Evolutionary conservation across 495 filamentous ascomycete genomes (phyloP).

Genomic region (Parmelia sp.): DNA sequence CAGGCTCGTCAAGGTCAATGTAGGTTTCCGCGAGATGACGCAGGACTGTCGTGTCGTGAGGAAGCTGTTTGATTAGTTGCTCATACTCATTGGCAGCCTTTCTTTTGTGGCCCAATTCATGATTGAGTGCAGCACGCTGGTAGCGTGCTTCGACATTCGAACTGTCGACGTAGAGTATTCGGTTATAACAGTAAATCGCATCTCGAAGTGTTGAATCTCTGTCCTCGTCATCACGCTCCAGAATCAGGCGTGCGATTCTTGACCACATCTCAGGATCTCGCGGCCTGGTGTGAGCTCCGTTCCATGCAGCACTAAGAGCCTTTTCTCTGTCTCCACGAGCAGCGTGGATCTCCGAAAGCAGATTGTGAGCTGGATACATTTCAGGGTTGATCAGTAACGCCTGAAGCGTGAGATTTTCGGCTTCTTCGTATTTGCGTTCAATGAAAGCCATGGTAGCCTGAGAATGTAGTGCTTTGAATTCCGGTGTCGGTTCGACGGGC

Average conservation of each 20-base stretch:
- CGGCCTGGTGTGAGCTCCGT: constrained; percentile 65
- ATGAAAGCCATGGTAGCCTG: constrained; percentile 66
- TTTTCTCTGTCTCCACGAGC: constrained; percentile 62
- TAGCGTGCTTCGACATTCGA: constrained; percentile 53
- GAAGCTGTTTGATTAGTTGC: constrained; percentile 49
- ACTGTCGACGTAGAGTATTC: constrained; percentile 57
- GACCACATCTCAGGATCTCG: constrained; percentile 63
- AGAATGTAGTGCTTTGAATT: constrained; percentile 67
- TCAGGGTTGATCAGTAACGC: constrained; percentile 80
- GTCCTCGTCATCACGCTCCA: constrained; percentile 53
- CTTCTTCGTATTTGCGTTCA: constrained; percentile 55
- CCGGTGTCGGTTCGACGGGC: constrained; percentile 61
- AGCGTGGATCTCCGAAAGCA: constrained; percentile 66
- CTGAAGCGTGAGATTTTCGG: constrained; percentile 54
- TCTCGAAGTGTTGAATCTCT: constrained; percentile 46
- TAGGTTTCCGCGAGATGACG: constrained; percentile 59
- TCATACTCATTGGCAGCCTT: constrained; percentile 58
- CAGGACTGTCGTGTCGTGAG: constrained; percentile 55
- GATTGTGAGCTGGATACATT: constrained; percentile 68
- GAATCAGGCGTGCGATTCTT: constrained; percentile 57
- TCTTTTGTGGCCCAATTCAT: constrained; percentile 51
- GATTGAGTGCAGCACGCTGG: constrained; percentile 52
- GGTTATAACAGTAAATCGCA: constrained; percentile 62
- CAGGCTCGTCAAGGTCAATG: constrained; percentile 51
- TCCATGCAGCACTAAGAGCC: constrained; percentile 59